Evolutionary conservation across 805 yeast genomes (phyloP).

Genomic region (Candida yuanshanica): DNA sequence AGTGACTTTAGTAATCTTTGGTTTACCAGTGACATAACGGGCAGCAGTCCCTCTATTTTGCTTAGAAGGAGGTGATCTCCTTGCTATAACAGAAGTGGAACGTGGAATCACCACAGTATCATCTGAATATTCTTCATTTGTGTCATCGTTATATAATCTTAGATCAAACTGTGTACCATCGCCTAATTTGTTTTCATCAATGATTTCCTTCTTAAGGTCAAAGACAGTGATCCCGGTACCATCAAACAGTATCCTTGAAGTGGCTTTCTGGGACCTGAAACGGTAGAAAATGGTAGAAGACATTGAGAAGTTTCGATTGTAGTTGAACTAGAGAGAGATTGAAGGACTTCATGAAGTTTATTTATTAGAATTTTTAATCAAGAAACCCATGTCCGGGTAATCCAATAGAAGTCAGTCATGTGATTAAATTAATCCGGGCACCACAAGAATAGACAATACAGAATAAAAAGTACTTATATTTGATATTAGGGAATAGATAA

Average conservation of each 20-base stretch:
- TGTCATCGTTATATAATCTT: constrained; percentile 63
- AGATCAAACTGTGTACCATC: constrained; percentile 83
- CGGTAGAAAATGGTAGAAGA: constrained; percentile 84
- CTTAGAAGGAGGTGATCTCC: constrained; percentile 64
- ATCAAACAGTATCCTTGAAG: constrained; percentile 78
- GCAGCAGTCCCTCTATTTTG: constrained; percentile 48
- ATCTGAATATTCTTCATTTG: constrained; percentile 70
- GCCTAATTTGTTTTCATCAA: constrained; percentile 71
- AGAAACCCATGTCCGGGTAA: too few species aligned
- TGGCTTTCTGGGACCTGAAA: constrained; percentile 77
- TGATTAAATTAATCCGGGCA: too few species aligned
- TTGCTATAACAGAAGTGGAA: constrained; percentile 76
- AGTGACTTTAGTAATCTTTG: constrained; percentile 38
- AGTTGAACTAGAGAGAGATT: too few species aligned
- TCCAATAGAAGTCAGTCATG: too few species aligned
- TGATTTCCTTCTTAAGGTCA: constrained; percentile 88
- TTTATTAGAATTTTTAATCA: too few species aligned
- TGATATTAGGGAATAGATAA: too few species aligned
- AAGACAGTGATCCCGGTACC: constrained; percentile 96
- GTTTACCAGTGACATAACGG: constrained; percentile 69
- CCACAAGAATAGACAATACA: too few species aligned
- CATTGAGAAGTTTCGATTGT: too few species aligned
- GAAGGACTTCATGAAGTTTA: too few species aligned
- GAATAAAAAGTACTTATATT: too few species aligned
- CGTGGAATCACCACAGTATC: constrained; percentile 91